A percentile compares a stretch with the other conserved stretches of the same genome.
These are phyloP conservation scores for Rauvolfia tetraphylla DNA, from an alignment of 257 asterid genomes.

Conservation along the genomic window DNA sequence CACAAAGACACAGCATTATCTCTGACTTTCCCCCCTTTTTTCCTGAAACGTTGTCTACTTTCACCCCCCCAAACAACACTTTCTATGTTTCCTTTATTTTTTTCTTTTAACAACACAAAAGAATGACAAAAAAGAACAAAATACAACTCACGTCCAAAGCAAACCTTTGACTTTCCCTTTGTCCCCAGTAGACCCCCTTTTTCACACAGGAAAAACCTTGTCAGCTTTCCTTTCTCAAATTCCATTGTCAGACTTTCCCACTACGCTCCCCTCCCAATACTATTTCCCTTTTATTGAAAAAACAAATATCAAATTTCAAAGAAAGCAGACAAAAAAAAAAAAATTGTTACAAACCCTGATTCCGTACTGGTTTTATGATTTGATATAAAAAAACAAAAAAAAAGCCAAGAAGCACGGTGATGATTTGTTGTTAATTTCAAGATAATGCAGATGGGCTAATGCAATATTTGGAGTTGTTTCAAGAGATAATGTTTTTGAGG, in stretches of 20 bases:
- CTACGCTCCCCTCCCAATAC: not conserved
- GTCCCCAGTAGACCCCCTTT: not conserved
- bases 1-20: too few relatives aligned
- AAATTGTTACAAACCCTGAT: too few relatives aligned
- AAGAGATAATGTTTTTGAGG: too few relatives aligned
- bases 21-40: not conserved
- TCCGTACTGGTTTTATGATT: too few relatives aligned
- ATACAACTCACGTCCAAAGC: conserved; percentile 5
- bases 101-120: not conserved
- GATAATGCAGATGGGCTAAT: too few relatives aligned
- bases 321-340: too few relatives aligned
- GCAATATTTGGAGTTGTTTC: too few relatives aligned
- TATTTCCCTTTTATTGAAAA: not conserved
- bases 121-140: not conserved
- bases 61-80: not conserved
- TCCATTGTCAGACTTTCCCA: conserved; percentile 26
- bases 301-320: too few relatives aligned
- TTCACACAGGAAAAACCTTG: not conserved
- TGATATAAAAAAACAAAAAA: too few relatives aligned
- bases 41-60: not conserved
- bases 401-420: too few relatives aligned
- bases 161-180: conserved; percentile 1
- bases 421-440: too few relatives aligned
- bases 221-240: not conserved
- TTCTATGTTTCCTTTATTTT: not conserved